A percentile compares a stretch with the other conserved stretches of the same genome.
These are phyloP conservation scores for Yarrowia sp. DNA, from an alignment of 805 yeast species.

Conservation along the genomic window DNA sequence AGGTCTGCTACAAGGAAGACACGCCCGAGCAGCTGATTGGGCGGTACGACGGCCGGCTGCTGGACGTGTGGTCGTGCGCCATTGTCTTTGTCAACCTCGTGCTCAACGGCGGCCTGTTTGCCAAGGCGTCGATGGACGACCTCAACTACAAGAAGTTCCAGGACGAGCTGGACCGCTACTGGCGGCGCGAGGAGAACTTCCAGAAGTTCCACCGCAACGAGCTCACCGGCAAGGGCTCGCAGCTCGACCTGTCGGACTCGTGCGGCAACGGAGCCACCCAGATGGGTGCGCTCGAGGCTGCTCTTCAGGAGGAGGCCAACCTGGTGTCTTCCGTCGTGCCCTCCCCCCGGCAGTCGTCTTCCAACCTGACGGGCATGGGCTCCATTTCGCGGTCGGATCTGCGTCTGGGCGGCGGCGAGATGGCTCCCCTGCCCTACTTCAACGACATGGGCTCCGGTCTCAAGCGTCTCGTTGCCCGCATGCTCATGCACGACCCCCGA, in stretches of 20 bases:
- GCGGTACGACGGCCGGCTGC: conserved; percentile 71
- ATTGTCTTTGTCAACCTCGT: conserved; percentile 87
- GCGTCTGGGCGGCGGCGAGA: conserved; percentile 17
- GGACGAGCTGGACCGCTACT: conserved; percentile 28
- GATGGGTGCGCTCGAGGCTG: conserved; percentile 21
- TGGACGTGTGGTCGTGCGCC: conserved; percentile 92
- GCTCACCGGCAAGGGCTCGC: conserved; percentile 15
- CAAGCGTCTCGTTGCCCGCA: conserved; percentile 30
- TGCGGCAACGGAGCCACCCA: conserved; percentile 21
- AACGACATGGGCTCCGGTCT: conserved; percentile 33
- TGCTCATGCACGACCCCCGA: conserved; percentile 31
- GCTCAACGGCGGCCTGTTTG: conserved; percentile 37
- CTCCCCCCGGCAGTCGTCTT: conserved; percentile 15
- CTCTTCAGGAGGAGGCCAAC: conserved; percentile 25
- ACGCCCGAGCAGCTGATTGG: conserved; percentile 7
- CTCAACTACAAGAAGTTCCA: conserved; percentile 30
- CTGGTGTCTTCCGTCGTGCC: conserved; percentile 12
- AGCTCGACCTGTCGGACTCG: not conserved
- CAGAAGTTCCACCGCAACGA: conserved; percentile 11
- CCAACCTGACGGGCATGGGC: conserved; percentile 10
- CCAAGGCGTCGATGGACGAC: conserved; percentile 36
- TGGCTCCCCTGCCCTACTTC: conserved; percentile 30
- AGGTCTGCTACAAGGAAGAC: conserved; percentile 38
- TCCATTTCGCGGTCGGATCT: conserved; percentile 22
- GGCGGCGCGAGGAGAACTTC: conserved; percentile 28